phyloP scores from a whole-genome alignment of 441 rosid genomes.

The Euphorbia schlechtendalii region DNA sequence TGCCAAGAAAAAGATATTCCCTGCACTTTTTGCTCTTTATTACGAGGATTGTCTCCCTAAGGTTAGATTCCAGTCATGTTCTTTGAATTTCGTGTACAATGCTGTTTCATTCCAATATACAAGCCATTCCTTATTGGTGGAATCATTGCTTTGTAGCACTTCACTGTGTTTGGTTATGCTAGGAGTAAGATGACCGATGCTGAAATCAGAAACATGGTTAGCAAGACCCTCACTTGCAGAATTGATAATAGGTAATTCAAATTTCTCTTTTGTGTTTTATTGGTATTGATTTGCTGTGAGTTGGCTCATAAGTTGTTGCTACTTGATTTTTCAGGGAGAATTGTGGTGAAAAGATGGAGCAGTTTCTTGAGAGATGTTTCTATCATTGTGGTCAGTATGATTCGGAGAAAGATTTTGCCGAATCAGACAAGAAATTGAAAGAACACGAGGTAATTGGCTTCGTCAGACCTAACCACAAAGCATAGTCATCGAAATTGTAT shows the following conservation, averaged over 20 bases:
- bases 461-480: too few relatives aligned
- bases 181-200: slow-evolving; percentile 92
- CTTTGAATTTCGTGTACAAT: not conserved
- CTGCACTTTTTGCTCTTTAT: slow-evolving; percentile 29
- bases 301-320: slow-evolving; percentile 19
- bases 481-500: too few relatives aligned
- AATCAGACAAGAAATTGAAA: slow-evolving; percentile 68
- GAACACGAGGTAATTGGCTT: slow-evolving; percentile 91
- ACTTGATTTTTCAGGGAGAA: slow-evolving; percentile 51
- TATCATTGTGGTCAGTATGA: slow-evolving; percentile 92
- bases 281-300: slow-evolving; percentile 1
- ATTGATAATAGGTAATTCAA: slow-evolving; percentile 86
- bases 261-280: not conserved
- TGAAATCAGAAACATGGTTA: slow-evolving; percentile 80
- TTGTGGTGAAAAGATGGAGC: slow-evolving; percentile 79
- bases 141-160: slow-evolving; percentile 51
- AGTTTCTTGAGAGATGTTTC: slow-evolving; percentile 88
- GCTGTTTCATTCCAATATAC: too few relatives aligned
- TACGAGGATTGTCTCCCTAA: slow-evolving; percentile 89
- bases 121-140: slow-evolving; percentile 7
- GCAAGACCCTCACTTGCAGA: slow-evolving; percentile 86
- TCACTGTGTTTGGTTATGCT: slow-evolving; percentile 82
- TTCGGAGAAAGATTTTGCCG: slow-evolving; percentile 63
- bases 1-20: slow-evolving; percentile 91
- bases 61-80: too few relatives aligned